Conservation (phyloP, 352 stramenopile genomes). For the Phytophthora syringae region DNA sequence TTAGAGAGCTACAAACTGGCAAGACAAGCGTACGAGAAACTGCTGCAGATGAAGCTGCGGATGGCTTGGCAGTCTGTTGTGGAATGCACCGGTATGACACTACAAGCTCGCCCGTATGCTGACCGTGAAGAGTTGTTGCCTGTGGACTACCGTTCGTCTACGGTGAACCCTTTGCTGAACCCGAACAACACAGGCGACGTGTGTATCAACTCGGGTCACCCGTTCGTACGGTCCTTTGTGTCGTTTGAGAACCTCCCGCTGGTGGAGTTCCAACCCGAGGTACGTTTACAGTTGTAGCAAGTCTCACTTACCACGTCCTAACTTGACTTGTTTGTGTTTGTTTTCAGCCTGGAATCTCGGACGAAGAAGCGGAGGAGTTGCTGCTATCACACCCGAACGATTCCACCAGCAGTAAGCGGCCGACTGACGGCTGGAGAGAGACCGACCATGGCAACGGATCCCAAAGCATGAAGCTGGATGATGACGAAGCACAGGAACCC, state of each 20-base stretch:
- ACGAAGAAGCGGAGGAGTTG: slow-evolving; percentile 88
- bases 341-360: slow-evolving; percentile 63
- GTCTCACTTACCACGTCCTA: background rate
- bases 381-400: slow-evolving; percentile 71
- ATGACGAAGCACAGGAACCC: slow-evolving; percentile 52
- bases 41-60: slow-evolving; percentile 91
- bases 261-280: slow-evolving; percentile 92
- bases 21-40: slow-evolving; percentile 92
- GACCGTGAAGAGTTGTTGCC: slow-evolving; percentile 94
- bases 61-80: slow-evolving; percentile 86
- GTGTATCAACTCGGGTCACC: slow-evolving; percentile 94
- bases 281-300: slow-evolving; percentile 32
- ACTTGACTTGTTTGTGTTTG: slow-evolving; percentile 1
- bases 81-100: slow-evolving; percentile 92
- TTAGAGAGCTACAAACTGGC: slow-evolving; percentile 94
- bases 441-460: slow-evolving; percentile 66
- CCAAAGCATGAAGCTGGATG: slow-evolving; percentile 83
- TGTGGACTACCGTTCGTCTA: slow-evolving; percentile 95
- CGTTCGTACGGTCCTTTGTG: slow-evolving; percentile 95
- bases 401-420: slow-evolving; percentile 20
- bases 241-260: slow-evolving; percentile 96
- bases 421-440: slow-evolving; percentile 56
- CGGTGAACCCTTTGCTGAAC: slow-evolving; percentile 93
- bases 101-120: slow-evolving; percentile 93
- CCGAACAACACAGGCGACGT: slow-evolving; percentile 88